Base-by-base conservation (phyloP, 1,284 basidiomycete genomes). In the Serendipita sp. region DNA sequence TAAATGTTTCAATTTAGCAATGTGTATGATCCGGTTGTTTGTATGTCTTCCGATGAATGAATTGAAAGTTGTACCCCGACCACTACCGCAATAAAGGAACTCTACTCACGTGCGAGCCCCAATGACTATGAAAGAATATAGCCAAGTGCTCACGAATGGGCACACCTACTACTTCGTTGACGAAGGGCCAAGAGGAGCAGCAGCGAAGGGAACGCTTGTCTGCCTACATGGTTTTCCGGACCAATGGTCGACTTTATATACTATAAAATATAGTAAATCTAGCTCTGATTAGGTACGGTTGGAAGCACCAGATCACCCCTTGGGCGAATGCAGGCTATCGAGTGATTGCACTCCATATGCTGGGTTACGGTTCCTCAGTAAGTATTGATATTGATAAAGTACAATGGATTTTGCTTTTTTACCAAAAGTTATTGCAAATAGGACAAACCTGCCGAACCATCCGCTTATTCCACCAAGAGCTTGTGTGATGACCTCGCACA, bases 181-280 rank as follows among this genome's bases (percentile, higher is more conserved):
- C 70, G 78, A 87, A 70, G 66, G 75, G 41, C 82, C 84, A 49
- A 49, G 78, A 66, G 70, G 77, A 64, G 70, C 73, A 26, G 69
- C 71, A 44, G 68, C 70, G n/a, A 73, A 73, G 12, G 73, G 73
- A 1, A 82, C 84, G 1, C 66, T 88, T 3, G 75, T 88, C n/a
- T 84, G 83, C 68, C 66, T 88, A 17, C 86, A 88, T 68, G 86
- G 86, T 1, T 88, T 88, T 69, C 86, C 86, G 10, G 86, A 88
- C 67, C 71, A 80, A 49, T 85, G 82, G 83, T 81, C 38, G 45
- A 47, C 44, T 5, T 29, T 3, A 29, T 34, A 50, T 38, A 29
- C 55, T 30, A 22, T 30, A n/a, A 53, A 50, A 15, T 22, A 22
- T 22, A 22, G 22, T 22, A 22, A 22, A 22, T 22, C 22, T 22